These are phyloP conservation scores for Leccinum fuscescens DNA, from an alignment of 1,284 basidiomycete species.

Conservation along the genomic window DNA sequence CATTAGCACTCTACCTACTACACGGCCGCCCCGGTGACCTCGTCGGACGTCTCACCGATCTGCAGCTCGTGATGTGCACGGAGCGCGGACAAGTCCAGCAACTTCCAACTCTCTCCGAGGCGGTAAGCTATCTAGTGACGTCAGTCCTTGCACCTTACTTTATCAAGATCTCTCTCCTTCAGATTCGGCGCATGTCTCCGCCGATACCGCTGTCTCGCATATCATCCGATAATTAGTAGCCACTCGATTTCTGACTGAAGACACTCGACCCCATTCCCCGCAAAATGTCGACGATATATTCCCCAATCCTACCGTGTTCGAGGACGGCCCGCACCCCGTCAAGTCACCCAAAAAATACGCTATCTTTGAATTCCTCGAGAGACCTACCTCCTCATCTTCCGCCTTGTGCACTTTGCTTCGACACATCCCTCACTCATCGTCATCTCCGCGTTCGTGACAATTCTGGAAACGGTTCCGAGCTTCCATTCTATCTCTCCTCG, in stretches of 20 bases:
- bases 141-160: not conserved
- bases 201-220: conserved; percentile 30
- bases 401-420: conserved; percentile 63
- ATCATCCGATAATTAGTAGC: conserved; percentile 24
- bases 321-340: conserved; percentile 39
- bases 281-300: conserved; percentile 38
- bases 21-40: no score
- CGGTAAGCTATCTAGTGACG: no score
- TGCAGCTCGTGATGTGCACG: conserved; percentile 3
- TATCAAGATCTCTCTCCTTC: not conserved
- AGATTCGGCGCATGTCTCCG: conserved; percentile 24
- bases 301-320: conserved; percentile 33
- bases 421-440: conserved; percentile 67
- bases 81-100: no score
- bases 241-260: conserved; percentile 40
- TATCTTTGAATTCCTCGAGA: conserved; percentile 62
- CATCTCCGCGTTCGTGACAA: conserved; percentile 75
- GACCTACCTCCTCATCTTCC: conserved; percentile 62
- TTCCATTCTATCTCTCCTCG: conserved; percentile 71
- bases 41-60: no score
- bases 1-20: no score
- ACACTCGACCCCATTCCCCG: conserved; percentile 29
- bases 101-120: no score
- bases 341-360: conserved; percentile 57
- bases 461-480: conserved; percentile 81